Percentiles rank a stretch among this genome's conserved stretches.
Conservation (phyloP, 768 basidiomycete genomes). For the Mycena latifolia region DNA sequence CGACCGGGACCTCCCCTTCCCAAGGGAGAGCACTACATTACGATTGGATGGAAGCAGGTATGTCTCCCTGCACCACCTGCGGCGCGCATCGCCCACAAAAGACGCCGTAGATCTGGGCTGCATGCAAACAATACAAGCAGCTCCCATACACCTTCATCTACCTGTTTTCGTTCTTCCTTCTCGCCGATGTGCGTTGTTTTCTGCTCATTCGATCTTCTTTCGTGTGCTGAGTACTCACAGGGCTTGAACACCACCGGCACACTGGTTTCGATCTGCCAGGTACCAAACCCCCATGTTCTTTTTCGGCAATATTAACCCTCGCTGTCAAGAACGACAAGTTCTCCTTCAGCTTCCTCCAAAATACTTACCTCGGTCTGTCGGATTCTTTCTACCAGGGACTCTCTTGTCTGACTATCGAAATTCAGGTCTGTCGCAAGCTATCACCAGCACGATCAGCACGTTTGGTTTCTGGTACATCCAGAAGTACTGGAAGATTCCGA, state of each 20-base stretch:
- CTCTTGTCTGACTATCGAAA: slow-evolving; percentile 39
- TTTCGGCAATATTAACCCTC: neutral
- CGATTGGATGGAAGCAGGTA: slow-evolving; percentile 90
- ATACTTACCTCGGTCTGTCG: slow-evolving; percentile 47
- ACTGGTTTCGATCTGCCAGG: slow-evolving; percentile 78
- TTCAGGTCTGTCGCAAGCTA: slow-evolving; percentile 81
- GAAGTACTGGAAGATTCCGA: slow-evolving; percentile 79
- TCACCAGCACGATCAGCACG: slow-evolving; percentile 79
- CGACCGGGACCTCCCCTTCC: slow-evolving; percentile 86
- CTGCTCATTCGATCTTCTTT: neutral
- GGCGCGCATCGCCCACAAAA: neutral
- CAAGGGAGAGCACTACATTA: slow-evolving; percentile 80
- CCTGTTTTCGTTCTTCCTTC: slow-evolving; percentile 80
- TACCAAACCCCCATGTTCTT: neutral
- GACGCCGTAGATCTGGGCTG: slow-evolving; percentile 75
- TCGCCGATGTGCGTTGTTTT: slow-evolving; percentile 70
- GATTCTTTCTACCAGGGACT: neutral
- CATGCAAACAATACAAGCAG: slow-evolving; percentile 79
- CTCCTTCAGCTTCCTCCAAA: slow-evolving; percentile 83
- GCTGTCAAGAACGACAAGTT: slow-evolving; percentile 77
- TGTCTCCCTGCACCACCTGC: slow-evolving; percentile 14
- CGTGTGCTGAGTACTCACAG: slow-evolving; percentile 49
- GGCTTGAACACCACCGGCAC: slow-evolving; percentile 86
- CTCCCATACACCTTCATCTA: slow-evolving; percentile 89
- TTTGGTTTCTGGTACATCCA: slow-evolving; percentile 90